These are phyloP conservation scores for Fusarium virguliforme DNA, from an alignment of 2,329 filamentous ascomycete genomes.

Conservation along the genomic window DNA sequence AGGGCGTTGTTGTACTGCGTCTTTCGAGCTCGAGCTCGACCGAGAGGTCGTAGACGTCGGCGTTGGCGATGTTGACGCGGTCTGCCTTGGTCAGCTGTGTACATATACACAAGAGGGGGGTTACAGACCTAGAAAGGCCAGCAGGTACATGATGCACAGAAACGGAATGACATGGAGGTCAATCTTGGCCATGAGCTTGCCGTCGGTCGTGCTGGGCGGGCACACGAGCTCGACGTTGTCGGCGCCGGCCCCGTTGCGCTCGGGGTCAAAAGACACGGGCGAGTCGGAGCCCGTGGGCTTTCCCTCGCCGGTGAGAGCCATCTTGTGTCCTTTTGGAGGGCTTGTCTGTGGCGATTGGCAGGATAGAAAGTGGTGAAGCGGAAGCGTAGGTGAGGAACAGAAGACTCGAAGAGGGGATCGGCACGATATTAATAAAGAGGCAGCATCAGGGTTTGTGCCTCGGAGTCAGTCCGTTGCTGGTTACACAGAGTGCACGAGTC, in stretches of 20 bases:
- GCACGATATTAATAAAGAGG: not conserved
- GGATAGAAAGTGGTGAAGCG: conserved; percentile 18
- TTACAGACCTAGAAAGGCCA: conserved; percentile 74
- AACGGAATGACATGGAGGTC: conserved; percentile 81
- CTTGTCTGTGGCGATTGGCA: not conserved
- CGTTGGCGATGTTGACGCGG: conserved; percentile 86
- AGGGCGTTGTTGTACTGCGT: conserved; percentile 81
- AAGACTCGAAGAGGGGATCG: conserved; percentile 10
- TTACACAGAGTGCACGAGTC: conserved; percentile 26
- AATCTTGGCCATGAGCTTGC: conserved; percentile 77
- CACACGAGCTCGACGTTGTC: conserved; percentile 55
- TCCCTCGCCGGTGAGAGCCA: conserved; percentile 37
- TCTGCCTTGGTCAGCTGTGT: conserved; percentile 54
- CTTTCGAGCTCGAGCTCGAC: conserved; percentile 73
- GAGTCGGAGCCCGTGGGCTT: conserved; percentile 45
- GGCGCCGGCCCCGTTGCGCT: conserved; percentile 35
- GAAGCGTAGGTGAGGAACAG: not conserved
- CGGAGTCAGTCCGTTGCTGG: conserved; percentile 33
- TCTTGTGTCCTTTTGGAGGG: conserved; percentile 24
- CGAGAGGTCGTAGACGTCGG: conserved; percentile 76
- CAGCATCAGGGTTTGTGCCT: conserved; percentile 21
- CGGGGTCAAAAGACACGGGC: conserved; percentile 45
- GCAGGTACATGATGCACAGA: conserved; percentile 79
- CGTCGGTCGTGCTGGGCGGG: conserved; percentile 73
- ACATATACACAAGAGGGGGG: not conserved